Base-by-base conservation (phyloP, 495 filamentous ascomycete genomes). In the Aspergillus cavernicola region DNA sequence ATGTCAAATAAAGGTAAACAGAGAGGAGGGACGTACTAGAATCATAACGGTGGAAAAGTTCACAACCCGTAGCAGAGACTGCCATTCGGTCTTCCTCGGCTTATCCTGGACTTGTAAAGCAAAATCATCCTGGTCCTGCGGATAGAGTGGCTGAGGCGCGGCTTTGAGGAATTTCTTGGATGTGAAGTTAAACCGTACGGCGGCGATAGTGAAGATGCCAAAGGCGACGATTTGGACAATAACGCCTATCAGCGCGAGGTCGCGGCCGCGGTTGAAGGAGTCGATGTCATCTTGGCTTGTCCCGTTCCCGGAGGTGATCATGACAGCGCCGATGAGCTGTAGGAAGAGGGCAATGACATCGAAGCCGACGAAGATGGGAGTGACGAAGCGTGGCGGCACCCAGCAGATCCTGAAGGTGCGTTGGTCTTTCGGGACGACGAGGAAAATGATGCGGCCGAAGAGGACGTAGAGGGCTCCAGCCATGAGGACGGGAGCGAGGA, bases 391-490 rank as follows among this genome's bases (percentile, higher is more conserved):
- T 0, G 77, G 70, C 4, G 76, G 71, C 1, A 77, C 67, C 75
- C 76, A 80, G 39, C 50, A 53, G 31, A 53, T 32, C 32, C 38
- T 44, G 50, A 66, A 62, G 3, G 75, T 76, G 18, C 70, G 61
- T 24, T 60, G 52, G 22, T 69, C 61, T 6, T 53, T 55, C 0
- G 76, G 75, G 3, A 78, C 70, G 20, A 38, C 40, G 23, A 53
- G 28, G 46, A 73, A 75, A 32, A 82, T 69, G 19, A 81, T 59
- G 7, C 77, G 72, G 0, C 72, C 76, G 42, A 82, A 77, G 18
- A 78, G 56, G 62, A 81, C 75, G 61, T 82, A 83, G 41, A 80
- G 76, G 0, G 77, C 80, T 0, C 78, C 80, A 1, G 80, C 78
- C 60, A 75, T 74, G 23, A 81, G 64, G 6, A 76, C 77, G 4